Evolutionary conservation across 768 basidiomycete species (phyloP).

Genomic region (Tricholoma furcatifolium): DNA sequence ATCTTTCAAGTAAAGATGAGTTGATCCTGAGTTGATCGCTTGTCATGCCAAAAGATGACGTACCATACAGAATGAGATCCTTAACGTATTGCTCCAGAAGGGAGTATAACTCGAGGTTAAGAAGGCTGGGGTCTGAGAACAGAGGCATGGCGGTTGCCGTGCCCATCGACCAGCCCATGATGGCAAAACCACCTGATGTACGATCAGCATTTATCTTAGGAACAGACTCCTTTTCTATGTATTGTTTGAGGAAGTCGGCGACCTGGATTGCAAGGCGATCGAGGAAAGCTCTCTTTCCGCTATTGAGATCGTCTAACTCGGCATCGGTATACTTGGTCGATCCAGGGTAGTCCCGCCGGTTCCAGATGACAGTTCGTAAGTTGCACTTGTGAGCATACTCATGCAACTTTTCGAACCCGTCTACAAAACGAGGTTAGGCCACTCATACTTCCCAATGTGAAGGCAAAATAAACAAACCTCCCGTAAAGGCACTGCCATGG

Average conservation of each 20-base stretch:
- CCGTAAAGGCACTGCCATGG: constrained; percentile 35
- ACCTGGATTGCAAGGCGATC: constrained; percentile 26
- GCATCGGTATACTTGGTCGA: constrained; percentile 30
- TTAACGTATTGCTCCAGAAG: constrained; percentile 29
- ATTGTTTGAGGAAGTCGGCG: constrained; percentile 27
- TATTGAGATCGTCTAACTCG: constrained; percentile 29
- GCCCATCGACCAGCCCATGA: constrained; percentile 42
- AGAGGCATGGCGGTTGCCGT: constrained; percentile 26
- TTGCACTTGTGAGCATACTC: constrained; percentile 20
- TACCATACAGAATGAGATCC: constrained; percentile 32
- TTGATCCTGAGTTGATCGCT: too few species aligned
- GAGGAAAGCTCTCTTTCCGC: constrained; percentile 24
- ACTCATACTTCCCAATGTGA: background rate
- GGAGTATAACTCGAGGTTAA: constrained; percentile 21
- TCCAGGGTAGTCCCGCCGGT: constrained; percentile 34
- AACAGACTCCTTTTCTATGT: constrained; percentile 25
- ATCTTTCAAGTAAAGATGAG: constrained; percentile 19
- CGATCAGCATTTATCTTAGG: constrained; percentile 26
- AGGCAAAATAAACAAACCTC: constrained; percentile 16
- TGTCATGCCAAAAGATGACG: background rate
- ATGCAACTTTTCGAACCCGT: constrained; percentile 19
- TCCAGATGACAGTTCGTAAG: constrained; percentile 26
- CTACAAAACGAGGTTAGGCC: background rate
- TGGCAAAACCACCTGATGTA: constrained; percentile 30
- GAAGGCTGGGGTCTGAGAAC: constrained; percentile 22